Base-by-base conservation (phyloP, 495 filamentous ascomycete species). In the Aspergillus heteromorphus region DNA sequence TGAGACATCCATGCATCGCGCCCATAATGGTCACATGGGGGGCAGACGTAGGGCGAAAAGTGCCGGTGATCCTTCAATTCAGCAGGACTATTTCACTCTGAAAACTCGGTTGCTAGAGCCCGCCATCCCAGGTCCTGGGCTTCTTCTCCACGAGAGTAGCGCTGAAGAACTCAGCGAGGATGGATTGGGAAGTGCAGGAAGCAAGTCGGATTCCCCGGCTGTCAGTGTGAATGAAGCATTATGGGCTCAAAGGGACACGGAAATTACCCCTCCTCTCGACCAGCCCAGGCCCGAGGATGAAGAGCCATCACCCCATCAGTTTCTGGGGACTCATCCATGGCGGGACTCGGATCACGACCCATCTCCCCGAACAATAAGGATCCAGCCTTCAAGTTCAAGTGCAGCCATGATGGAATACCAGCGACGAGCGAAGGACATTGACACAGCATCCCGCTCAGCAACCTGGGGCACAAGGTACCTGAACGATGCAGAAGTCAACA, bases 391-490 rank as follows among this genome's bases (percentile, higher is more conserved):
- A 13, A 77, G 65, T 17, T 78, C 78, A 0, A 69, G 62, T 40
- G 70, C 70, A 43, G 78, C 78, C 19, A 81, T 80, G 59, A 56
- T 67, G 40, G 65, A 69, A 16, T 81, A 65, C 29, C 60, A 76
- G 20, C 69, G 62, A 53, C 73, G 71, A 8, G 73, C 73, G 5
- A 63, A 48, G 20, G 74, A 80, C 36, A 51, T 74, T 25, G 78
- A 81, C 40, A 76, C 70, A 10, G 57, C 67, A 27, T 91, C 88
- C 4, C 76, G 85, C 40, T 77, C 80, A 20, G 87, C 87, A 19
- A 92, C 88, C 2, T 88, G 86, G 84, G 86, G 86, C 10, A 87
- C 85, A 8, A 76, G 83, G 14, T 78, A 82, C 21, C 68, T 81
- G 19, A 87, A 82, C 60, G 71, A 87, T 34, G 64, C 79, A 2